Evolutionary conservation across 805 yeast genomes (phyloP), one percentile per base, ranked within the genome.

Genomic region (Tetrapisispora fleetii): DNA sequence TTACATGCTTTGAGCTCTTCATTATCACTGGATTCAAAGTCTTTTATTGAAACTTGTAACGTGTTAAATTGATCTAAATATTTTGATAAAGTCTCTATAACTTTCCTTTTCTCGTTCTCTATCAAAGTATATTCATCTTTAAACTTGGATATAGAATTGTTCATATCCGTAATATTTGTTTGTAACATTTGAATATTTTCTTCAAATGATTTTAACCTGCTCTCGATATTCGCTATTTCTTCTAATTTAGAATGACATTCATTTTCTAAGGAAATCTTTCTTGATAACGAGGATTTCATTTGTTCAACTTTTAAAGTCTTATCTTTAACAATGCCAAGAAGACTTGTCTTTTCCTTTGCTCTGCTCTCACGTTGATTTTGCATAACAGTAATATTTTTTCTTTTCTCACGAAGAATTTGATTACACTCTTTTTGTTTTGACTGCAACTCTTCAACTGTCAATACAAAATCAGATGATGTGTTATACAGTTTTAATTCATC

Each of bases 361-460:
- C 52, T 61, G 1, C 39, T 24, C 40, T 63, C 67, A 35, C 58
- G 57, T 10, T 50, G 54, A 17, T 55, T 57, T 38, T 65, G 69
- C 33, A 62, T 30, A 4, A 41, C 48, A 2, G 46, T 48, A 3
- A 63, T 53, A 14, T 56, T 58, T 39, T 53, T 58, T 48, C 69
- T 54, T 14, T 55, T 45, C 11, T 45, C 46, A 18, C 63, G 55
- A 43, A 63, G 40, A 8, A 18, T 13, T 8, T 58, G 58, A 43
- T 58, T 62, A 18, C 53, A 52, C 0, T 32, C 22, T 40, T 45
- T 52, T 48, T 60, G 67, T n/a, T 40, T 49, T 3, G 33, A 43
- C 22, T 58, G 58, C 19, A 65, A 40, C 42, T 63, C 67, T 28
- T 60, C 62, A 1, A 60, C 57, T 4, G 67, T 58, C 40, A 55